Conservation (phyloP, 2,329 filamentous ascomycete genomes). For the Penicillium digitatum region DNA sequence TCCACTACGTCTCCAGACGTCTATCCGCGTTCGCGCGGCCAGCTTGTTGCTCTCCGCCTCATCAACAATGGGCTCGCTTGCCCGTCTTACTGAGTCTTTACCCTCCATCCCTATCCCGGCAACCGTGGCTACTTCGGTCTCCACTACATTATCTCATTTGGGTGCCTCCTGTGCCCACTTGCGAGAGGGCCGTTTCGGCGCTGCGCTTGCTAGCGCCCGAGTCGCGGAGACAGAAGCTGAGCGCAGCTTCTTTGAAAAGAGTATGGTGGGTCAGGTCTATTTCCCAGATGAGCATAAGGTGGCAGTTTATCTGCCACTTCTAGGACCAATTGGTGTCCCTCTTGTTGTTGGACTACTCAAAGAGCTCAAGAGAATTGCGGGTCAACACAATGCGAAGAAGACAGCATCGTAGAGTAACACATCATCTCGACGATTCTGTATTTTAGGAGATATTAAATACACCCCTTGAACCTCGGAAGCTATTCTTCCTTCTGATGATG, state of each 20-base stretch:
- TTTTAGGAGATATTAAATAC: slow-evolving; percentile 6
- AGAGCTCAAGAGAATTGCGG: slow-evolving; percentile 61
- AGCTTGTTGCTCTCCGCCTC: slow-evolving; percentile 84
- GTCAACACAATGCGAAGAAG: slow-evolving; percentile 30
- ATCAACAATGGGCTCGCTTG: slow-evolving; percentile 87
- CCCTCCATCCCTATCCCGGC: slow-evolving; percentile 87
- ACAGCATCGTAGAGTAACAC: slow-evolving; percentile 2
- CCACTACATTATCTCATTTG: slow-evolving; percentile 73
- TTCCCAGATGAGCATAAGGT: slow-evolving; percentile 99
- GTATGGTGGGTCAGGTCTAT: slow-evolving; percentile 97
- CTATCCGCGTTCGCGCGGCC: slow-evolving; percentile 79
- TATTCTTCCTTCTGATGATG: not conserved
- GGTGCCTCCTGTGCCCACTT: slow-evolving; percentile 71
- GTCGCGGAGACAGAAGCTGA: slow-evolving; percentile 87
- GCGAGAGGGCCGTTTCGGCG: slow-evolving; percentile 56
- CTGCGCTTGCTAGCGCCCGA: slow-evolving; percentile 72
- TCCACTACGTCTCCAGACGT: slow-evolving; percentile 75
- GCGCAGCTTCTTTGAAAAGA: slow-evolving; percentile 95
- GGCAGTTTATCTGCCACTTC: slow-evolving; percentile 85
- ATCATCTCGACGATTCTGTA: not conserved
- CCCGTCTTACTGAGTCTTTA: slow-evolving; percentile 76
- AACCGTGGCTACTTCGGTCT: slow-evolving; percentile 79
- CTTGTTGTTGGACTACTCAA: slow-evolving; percentile 78
- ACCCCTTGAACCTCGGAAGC: not conserved
- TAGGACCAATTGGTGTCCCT: slow-evolving; percentile 88